Base-by-base conservation (phyloP, 1,139 yeast species). In the Blastobotrys persicus region DNA sequence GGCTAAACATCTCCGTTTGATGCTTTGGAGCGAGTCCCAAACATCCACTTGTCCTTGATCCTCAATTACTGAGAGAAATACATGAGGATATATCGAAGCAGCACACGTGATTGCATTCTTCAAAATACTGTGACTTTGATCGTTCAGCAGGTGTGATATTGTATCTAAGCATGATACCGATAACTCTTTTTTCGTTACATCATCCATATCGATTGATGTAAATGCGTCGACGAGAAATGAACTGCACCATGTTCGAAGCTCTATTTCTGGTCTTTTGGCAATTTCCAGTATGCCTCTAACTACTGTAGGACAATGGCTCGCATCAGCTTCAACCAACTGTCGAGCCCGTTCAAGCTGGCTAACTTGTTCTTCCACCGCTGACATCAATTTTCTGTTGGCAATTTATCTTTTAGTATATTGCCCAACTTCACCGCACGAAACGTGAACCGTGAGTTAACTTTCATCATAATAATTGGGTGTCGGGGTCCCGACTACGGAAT, bases 221-320 rank as follows among this genome's bases (percentile, higher is more conserved):
- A 72, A 67, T 9, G 72, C 72, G 46, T 69, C 72, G 17, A 64
- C 61, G n/a, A 72, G 58, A 53, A 72, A 71, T 16, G 55, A 59
- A 1, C 72, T 62, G 44, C 71, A 65, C 76, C 76, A 72, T 31
- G 60, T 61, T 12, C 73, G 60, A 14, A 72, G 58, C 16, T 55
- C 57, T 6, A 56, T 50, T 31, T 68, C 71, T 2, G 67, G 64
- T 5, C 64, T 59, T 39, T 61, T 37, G 60, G 41, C 37, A 2
- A 23, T 31, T n/a, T 46, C 45, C 33, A 70, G 59, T 17, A 72
- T 63, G 12, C 70, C 67, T 12, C 62, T 60, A 17, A 71, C 65
- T 19, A 72, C 60, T 39, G 61, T 65, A 0, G 73, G 67, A 40
- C 66, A 70, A 48, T 63, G 66, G 13, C 64, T 56, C 2, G 72